A percentile compares a stretch with the other conserved stretches of the same genome.
Evolutionary conservation across 768 basidiomycete species (phyloP).

Genomic region (Roridomyces roridus): DNA sequence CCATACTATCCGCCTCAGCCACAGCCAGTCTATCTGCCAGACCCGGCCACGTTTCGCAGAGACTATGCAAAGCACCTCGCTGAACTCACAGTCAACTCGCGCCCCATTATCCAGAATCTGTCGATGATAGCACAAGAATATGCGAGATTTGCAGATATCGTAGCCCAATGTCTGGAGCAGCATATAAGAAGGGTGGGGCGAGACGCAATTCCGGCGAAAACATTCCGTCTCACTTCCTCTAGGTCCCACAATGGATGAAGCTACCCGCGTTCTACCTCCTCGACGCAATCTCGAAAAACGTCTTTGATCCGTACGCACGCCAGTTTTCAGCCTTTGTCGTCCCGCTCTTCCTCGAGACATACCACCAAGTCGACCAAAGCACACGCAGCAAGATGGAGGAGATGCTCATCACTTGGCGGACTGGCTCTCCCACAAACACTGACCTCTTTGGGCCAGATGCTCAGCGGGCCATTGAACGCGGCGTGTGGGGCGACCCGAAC

Average conservation of each 20-base stretch:
- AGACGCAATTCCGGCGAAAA: conserved; percentile 44
- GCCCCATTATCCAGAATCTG: conserved; percentile 90
- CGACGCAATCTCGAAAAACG: conserved; percentile 97
- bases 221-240: conserved; percentile 31
- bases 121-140: conserved; percentile 94
- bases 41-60: conserved; percentile 77
- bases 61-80: conserved; percentile 77
- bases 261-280: conserved; percentile 93
- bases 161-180: conserved; percentile 81
- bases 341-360: conserved; percentile 85
- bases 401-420: conserved; percentile 95
- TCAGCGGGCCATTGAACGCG: conserved; percentile 84
- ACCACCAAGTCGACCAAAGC: conserved; percentile 80
- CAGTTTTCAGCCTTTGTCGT: conserved; percentile 85
- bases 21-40: conserved; percentile 54
- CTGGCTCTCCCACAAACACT: conserved; percentile 77
- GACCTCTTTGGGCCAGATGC: conserved; percentile 86
- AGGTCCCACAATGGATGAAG: conserved; percentile 92
- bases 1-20: conserved; percentile 52
- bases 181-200: conserved; percentile 89
- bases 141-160: conserved; percentile 76
- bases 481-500: conserved; percentile 70
- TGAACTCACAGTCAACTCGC: conserved; percentile 91
- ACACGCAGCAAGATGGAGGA: conserved; percentile 97
- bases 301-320: conserved; percentile 90